Conservation (phyloP, 2,329 filamentous ascomycete species). For the Dendryphion nanum region DNA sequence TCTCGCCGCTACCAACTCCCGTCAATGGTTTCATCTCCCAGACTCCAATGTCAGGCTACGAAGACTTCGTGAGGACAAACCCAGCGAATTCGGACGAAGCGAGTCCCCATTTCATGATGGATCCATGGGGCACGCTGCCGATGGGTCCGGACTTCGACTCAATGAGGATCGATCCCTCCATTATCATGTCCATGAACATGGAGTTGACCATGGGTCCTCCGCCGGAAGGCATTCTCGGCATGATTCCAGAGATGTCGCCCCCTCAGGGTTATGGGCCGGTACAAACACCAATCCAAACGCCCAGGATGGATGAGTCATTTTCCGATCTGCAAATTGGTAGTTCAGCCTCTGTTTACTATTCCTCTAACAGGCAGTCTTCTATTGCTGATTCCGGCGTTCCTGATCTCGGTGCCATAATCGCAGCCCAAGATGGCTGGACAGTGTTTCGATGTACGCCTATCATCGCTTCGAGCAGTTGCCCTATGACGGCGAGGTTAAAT, state of each 20-base stretch:
- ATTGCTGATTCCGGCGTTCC: conserved; percentile 36
- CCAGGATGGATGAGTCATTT: conserved; percentile 47
- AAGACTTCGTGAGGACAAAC: conserved; percentile 45
- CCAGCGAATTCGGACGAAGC: conserved; percentile 40
- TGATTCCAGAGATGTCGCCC: conserved; percentile 46
- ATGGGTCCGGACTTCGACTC: conserved; percentile 46
- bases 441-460: conserved; percentile 53
- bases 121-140: conserved; percentile 47
- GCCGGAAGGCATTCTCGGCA: conserved; percentile 43
- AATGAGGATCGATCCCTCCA: conserved; percentile 46
- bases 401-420: conserved; percentile 49
- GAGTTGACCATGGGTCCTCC: conserved; percentile 43
- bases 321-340: conserved; percentile 48
- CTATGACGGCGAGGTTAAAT: conserved; percentile 51
- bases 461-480: conserved; percentile 49
- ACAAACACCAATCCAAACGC: conserved; percentile 48
- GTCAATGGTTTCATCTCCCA: conserved; percentile 43
- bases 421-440: conserved; percentile 53
- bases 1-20: conserved; percentile 41
- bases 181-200: conserved; percentile 47
- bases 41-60: conserved; percentile 47
- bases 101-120: conserved; percentile 50
- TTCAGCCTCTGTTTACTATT: conserved; percentile 42
- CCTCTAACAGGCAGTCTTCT: conserved; percentile 41
- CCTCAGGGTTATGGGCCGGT: conserved; percentile 39